A percentile compares a stretch with the other conserved stretches of the same genome.
Evolutionary conservation across 345 rosid genomes (phyloP).

Genomic region (Populus deltoides): DNA sequence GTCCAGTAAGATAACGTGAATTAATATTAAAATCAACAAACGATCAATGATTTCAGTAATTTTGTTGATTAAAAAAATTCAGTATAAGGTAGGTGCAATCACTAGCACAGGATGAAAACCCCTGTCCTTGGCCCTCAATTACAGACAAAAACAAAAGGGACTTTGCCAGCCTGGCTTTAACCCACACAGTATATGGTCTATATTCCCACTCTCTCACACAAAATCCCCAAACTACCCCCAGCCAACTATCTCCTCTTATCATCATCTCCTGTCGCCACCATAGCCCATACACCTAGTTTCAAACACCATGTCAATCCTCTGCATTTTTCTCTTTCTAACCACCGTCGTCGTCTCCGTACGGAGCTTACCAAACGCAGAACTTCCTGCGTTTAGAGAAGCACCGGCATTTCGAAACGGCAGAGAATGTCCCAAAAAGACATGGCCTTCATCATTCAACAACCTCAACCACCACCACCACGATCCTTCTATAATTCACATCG

Average conservation of each 20-base stretch:
- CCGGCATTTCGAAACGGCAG: constrained; percentile 72
- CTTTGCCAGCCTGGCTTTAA: constrained; percentile 44
- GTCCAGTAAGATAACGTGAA: not conserved
- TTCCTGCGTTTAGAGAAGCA: constrained; percentile 57
- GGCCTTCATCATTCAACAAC: not conserved
- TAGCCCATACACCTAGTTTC: not conserved
- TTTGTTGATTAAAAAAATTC: no score
- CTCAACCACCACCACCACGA: constrained; percentile 14
- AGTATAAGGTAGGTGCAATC: not conserved
- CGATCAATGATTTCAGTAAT: not conserved
- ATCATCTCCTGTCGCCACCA: not conserved
- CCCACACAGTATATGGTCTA: not conserved
- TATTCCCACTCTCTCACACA: not conserved
- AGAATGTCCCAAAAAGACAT: constrained; percentile 45
- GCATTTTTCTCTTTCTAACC: constrained; percentile 9
- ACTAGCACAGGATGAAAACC: constrained; percentile 13
- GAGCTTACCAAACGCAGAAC: constrained; percentile 12
- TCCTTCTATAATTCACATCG: constrained; percentile 57
- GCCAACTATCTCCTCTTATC: not conserved
- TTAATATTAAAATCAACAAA: not conserved
- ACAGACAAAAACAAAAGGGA: not conserved
- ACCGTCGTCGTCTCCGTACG: not conserved
- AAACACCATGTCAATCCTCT: not conserved
- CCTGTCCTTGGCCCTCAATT: not conserved
- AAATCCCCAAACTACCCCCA: not conserved